Evolutionary conservation across 164 flowering plant genomes (phyloP), one percentile per base, ranked within the genome.

Genomic region (Chimonanthus praecox): DNA sequence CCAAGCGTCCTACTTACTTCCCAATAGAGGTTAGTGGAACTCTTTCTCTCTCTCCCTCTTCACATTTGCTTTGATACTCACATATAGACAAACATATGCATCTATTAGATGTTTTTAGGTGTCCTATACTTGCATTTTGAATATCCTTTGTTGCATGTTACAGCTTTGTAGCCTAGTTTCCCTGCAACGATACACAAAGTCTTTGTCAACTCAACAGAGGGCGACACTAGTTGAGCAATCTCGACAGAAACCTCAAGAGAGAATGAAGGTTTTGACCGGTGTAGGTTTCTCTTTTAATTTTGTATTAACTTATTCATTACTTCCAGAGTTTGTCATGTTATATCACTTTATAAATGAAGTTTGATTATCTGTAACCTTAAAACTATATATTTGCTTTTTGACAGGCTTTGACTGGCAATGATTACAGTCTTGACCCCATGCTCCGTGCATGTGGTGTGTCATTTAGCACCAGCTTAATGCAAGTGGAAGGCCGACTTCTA

Each of bases 211-310:
- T 16, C 73, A 82, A 16, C 99, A 93, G 71, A 83, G 98, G 74
- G 78, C 99, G 47, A 83, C 98, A 0, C 83, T 96, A 1, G 99
- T 96, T 10, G 98, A 94, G 75, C 94, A 85, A 76, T 94, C 98
- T 13, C 84, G 99, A 47, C 99, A 94, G 48, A 96, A 94, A 80
- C 99, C 99, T 0, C 87, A 84, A 18, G 99, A 96, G 64, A 80
- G 98, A 73, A 94, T 92, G 93, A 73, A 49, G 18, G 84, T 78
- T 47, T 78, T 96, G 70, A 64, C 83, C 20, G 79, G 88, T 75
- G 99, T 96, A 74, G 46, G 94, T 77, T 13, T 48, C 60, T 20
- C 6, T 58, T 46, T 58, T 11, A n/a, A n/a, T 58, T 58, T 11
- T 8, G 1, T 60, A 4, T 60, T n/a, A 6, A 10, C 46, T 4